Conservation (phyloP, 1,284 basidiomycete genomes). For the Fomitopsis schrenkii region DNA sequence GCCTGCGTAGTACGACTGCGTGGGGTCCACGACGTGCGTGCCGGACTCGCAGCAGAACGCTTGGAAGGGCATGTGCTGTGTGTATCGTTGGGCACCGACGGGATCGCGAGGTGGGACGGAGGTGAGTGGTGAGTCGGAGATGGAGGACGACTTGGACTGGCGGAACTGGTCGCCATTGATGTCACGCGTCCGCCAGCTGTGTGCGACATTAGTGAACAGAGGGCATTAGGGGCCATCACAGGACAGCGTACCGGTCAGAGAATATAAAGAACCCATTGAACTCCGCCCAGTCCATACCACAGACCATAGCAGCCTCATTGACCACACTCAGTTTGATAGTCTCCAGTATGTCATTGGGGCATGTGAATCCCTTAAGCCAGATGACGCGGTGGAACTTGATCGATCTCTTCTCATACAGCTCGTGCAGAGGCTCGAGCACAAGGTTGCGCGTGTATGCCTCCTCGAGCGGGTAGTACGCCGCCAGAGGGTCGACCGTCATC, state of each 20-base stretch:
- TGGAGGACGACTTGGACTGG: constrained; percentile 88
- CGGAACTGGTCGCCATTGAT: constrained; percentile 95
- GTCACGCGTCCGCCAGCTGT: constrained; percentile 90
- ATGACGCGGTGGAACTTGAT: constrained; percentile 87
- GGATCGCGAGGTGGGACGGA: constrained; percentile 82
- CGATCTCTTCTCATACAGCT: constrained; percentile 70
- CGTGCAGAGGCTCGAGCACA: constrained; percentile 85
- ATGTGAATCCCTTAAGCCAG: constrained; percentile 97
- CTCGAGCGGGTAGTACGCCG: constrained; percentile 91
- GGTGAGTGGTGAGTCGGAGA: constrained; percentile 59
- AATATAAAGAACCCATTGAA: constrained; percentile 96
- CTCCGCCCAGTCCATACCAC: constrained; percentile 98
- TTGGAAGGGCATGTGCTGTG: constrained; percentile 90
- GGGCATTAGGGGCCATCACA: no score
- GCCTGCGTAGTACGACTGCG: constrained; percentile 88
- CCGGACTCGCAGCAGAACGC: constrained; percentile 97
- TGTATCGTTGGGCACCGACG: constrained; percentile 77
- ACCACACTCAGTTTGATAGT: constrained; percentile 84
- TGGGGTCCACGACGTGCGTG: constrained; percentile 91
- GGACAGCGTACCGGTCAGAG: constrained; percentile 73
- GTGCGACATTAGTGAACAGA: background rate
- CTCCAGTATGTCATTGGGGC: constrained; percentile 93
- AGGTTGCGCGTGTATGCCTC: constrained; percentile 91
- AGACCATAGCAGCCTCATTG: constrained; percentile 94
- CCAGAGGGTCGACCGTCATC: constrained; percentile 82